Percentiles rank a stretch among this genome's conserved stretches.
Evolutionary conservation across 2,329 filamentous ascomycete species (phyloP).

Genomic region (Aspergillus awamori): DNA sequence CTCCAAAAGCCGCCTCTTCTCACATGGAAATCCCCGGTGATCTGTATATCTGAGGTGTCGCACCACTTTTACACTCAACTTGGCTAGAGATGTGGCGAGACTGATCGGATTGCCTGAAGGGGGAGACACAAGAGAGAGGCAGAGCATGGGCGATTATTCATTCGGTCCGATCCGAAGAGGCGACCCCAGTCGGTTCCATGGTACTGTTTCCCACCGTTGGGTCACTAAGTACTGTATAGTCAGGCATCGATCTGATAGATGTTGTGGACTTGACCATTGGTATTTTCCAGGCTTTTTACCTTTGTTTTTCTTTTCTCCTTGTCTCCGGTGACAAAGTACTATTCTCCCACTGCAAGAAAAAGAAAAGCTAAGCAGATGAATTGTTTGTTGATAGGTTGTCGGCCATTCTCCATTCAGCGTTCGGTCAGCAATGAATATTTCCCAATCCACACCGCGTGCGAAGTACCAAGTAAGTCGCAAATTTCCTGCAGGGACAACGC

Average conservation of each 20-base stretch:
- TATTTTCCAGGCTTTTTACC: not conserved
- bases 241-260: slow-evolving; percentile 15
- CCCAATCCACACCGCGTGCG: not conserved
- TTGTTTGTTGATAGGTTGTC: not conserved
- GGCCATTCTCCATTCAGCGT: slow-evolving; percentile 1
- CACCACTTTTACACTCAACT: not conserved
- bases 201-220: slow-evolving; percentile 9
- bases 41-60: not conserved
- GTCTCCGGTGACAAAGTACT: not conserved
- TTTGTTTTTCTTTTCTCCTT: not conserved
- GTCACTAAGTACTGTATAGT: slow-evolving; percentile 6
- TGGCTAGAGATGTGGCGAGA: not conserved
- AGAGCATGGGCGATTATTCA: not conserved
- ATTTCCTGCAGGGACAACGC: slow-evolving; percentile 5
- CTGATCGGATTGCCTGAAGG: not conserved
- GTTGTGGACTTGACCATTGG: not conserved
- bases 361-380: not conserved
- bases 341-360: not conserved
- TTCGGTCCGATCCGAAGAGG: slow-evolving; percentile 25
- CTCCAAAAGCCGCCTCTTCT: not conserved
- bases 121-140: not conserved
- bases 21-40: not conserved
- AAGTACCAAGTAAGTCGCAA: slow-evolving; percentile 4
- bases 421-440: not conserved
- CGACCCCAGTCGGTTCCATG: slow-evolving; percentile 19